Conservation (phyloP, 163 green algal genomes). For the Volvox carteri region DNA sequence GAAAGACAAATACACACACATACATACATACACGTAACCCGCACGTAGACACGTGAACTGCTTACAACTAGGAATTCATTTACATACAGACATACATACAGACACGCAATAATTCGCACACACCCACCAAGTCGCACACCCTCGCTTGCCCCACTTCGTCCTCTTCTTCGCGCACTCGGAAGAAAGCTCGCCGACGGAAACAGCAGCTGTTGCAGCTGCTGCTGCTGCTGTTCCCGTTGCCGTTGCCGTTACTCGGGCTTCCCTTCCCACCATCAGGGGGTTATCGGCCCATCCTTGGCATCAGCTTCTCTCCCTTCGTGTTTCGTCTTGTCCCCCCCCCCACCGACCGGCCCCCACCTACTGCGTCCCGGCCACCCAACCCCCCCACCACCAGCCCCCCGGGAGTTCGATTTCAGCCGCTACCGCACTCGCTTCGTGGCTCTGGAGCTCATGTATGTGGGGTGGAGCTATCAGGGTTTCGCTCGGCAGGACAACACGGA, state of each 20-base stretch:
- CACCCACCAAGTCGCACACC: too few species aligned
- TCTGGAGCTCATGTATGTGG: slow-evolving; percentile 90
- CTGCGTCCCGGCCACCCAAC: background rate
- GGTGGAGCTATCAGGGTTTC: slow-evolving; percentile 90
- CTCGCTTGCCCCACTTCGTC: background rate
- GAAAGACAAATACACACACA: background rate
- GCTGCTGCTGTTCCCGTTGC: too few species aligned
- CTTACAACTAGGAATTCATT: background rate
- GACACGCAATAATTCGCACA: background rate
- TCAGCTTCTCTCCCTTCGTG: too few species aligned
- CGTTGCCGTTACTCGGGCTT: too few species aligned
- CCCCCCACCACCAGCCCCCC: slow-evolving; percentile 14
- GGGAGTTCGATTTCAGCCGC: slow-evolving; percentile 70
- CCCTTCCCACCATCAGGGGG: too few species aligned
- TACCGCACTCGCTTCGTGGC: slow-evolving; percentile 86
- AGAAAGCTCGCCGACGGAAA: too few species aligned
- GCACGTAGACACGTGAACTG: background rate
- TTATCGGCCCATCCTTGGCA: too few species aligned
- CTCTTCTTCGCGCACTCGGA: too few species aligned
- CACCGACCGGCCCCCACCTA: background rate
- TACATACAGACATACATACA: background rate
- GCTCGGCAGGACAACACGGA: slow-evolving; percentile 80
- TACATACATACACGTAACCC: background rate
- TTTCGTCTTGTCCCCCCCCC: background rate
- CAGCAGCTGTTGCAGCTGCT: too few species aligned